These are phyloP conservation scores for Talaromyces sp. DNA, from an alignment of 2,329 filamentous ascomycete species.

Conservation along the genomic window DNA sequence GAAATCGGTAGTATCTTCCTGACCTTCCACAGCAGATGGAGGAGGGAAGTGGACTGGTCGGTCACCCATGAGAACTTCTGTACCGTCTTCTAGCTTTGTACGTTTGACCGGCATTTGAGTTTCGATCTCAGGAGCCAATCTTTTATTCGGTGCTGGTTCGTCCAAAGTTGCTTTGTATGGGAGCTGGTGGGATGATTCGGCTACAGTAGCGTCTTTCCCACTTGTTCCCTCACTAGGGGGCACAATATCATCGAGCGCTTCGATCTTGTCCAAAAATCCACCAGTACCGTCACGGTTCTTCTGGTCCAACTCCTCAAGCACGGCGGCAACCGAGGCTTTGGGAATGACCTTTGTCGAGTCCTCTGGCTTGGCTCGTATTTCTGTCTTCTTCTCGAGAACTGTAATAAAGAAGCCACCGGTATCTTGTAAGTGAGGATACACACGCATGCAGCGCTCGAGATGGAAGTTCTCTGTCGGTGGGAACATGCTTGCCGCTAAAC, in stretches of 20 bases:
- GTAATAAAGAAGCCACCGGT: constrained; percentile 98
- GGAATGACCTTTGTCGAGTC: constrained; percentile 39
- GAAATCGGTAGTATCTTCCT: constrained; percentile 24
- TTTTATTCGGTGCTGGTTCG: constrained; percentile 30
- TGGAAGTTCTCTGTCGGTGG: constrained; percentile 64
- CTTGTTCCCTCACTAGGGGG: constrained; percentile 29
- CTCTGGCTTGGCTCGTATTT: constrained; percentile 76
- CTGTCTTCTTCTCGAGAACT: constrained; percentile 84
- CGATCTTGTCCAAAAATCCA: constrained; percentile 35
- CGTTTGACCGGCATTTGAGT: constrained; percentile 43
- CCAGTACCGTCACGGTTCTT: constrained; percentile 29
- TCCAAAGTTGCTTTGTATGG: constrained; percentile 33
- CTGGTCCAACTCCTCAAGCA: constrained; percentile 34
- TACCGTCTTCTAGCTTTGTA: constrained; percentile 40
- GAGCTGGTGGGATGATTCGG: constrained; percentile 32
- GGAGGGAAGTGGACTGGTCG: constrained; percentile 35
- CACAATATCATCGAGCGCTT: constrained; percentile 40
- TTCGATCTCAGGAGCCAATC: constrained; percentile 32
- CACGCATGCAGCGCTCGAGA: constrained; percentile 83
- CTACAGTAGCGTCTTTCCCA: constrained; percentile 35
- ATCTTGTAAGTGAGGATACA: constrained; percentile 93
- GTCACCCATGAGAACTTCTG: constrained; percentile 37
- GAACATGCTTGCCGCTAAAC: constrained; percentile 81
- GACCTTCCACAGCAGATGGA: constrained; percentile 23
- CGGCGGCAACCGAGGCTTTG: constrained; percentile 38